Evolutionary conservation across 1,284 basidiomycete species (phyloP), one percentile per base, ranked within the genome.

Genomic region (Lignosus rhinocerotis): DNA sequence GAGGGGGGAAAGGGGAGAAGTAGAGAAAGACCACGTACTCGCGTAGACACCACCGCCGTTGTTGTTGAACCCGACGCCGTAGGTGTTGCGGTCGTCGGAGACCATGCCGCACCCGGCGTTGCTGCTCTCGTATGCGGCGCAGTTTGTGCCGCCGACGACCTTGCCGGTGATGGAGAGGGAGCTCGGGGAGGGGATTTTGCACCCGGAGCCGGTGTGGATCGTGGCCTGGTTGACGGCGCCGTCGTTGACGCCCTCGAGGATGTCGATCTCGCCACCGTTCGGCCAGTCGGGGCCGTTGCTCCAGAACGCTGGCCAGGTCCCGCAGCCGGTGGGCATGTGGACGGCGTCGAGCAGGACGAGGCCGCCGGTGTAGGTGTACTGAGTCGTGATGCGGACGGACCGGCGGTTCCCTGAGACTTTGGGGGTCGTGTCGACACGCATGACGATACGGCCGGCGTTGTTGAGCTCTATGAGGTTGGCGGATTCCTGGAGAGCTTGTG

Each of bases 261-360:
- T 93, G 74, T 95, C 93, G 51, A 95, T 93, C 75, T 95, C 92
- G 50, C 92, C 92, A 3, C 76, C 76, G 6, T 67, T 67, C 7
- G 92, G 92, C 92, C 92, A 94, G 61, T 84, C 81, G 6, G 86
- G 85, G 36, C 75, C 80, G 60, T 83, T 77, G 51, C 75, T 76
- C 82, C 82, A 84, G 69, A 83, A 83, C 9, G 82, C 82, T 33
- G 89, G 90, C 89, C 93, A 95, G 9, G 87, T 88, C 48, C 86
- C 93, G 73, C 93, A 96, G 6, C 94, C 94, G 3, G 87, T 88
- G 2, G 93, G 93, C 89, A 94, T 93, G 73, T 96, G 93, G 17
- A 86, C 78, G 12, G 92, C 82, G 72, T 95, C 92, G 79, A 94
- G 82, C 56, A 94, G 79, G 62, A 94, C 79, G 44, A 95, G 79